Conservation (phyloP, 2,329 filamentous ascomycete genomes). For the Pseudogymnoascus sp. region DNA sequence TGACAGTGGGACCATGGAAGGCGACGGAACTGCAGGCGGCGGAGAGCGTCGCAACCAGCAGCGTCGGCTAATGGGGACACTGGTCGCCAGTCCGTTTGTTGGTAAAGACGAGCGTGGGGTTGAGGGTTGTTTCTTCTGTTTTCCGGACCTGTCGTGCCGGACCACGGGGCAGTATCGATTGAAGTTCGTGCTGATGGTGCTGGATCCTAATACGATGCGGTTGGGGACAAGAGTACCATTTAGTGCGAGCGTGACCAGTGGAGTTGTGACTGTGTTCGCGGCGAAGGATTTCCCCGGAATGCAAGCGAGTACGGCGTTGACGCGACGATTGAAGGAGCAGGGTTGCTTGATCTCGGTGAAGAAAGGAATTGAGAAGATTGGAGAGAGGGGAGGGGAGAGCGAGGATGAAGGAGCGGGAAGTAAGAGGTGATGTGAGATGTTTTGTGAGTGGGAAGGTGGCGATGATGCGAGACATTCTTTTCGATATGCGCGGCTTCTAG, state of each 20-base stretch:
- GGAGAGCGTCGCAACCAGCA: constrained; percentile 56
- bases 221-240: constrained; percentile 39
- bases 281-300: constrained; percentile 84
- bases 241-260: constrained; percentile 2
- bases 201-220: constrained; percentile 52
- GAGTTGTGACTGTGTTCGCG: constrained; percentile 67
- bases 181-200: constrained; percentile 63
- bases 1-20: constrained; percentile 57
- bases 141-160: constrained; percentile 72
- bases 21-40: not conserved
- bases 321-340: constrained; percentile 67
- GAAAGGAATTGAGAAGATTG: constrained; percentile 65
- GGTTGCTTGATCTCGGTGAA: constrained; percentile 80
- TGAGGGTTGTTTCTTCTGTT: constrained; percentile 79
- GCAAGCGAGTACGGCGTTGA: constrained; percentile 66
- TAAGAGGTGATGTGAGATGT: not conserved
- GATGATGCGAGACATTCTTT: not conserved
- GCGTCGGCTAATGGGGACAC: constrained; percentile 68
- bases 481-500: not conserved
- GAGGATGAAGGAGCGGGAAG: constrained; percentile 12
- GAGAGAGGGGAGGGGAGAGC: constrained; percentile 22
- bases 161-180: constrained; percentile 69
- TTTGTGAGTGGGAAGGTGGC: not conserved
- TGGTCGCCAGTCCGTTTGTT: constrained; percentile 69
- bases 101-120: constrained; percentile 64